A percentile compares a stretch with the other conserved stretches of the same genome.
These are phyloP conservation scores for Linanthus parryae DNA, from an alignment of 148 eudicot genomes.

Conservation along the genomic window DNA sequence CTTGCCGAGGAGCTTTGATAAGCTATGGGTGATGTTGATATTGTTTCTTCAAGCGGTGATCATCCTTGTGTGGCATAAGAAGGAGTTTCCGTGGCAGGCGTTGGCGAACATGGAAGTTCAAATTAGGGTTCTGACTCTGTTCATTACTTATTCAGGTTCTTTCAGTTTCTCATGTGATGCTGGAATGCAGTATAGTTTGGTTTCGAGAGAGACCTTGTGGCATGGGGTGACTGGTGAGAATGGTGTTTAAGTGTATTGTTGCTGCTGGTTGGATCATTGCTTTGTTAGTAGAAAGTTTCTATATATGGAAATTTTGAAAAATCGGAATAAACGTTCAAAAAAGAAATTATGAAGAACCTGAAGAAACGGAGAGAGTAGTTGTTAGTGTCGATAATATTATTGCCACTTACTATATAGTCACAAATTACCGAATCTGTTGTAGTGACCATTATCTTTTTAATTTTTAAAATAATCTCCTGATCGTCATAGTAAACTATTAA, in stretches of 20 bases:
- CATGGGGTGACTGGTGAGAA: conserved; percentile 77
- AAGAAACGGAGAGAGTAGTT: no score
- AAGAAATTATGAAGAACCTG: no score
- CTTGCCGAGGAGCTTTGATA: conserved; percentile 70
- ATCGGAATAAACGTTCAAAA: no score
- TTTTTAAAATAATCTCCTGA: no score
- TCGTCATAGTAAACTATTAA: no score
- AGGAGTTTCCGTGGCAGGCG: conserved; percentile 66
- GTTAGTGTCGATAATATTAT: no score
- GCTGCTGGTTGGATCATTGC: conserved; percentile 56
- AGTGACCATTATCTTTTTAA: no score
- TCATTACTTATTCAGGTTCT: conserved; percentile 78
- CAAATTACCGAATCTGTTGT: no score
- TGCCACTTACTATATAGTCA: no score
- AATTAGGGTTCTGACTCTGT: conserved; percentile 64
- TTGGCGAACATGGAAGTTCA: conserved; percentile 39
- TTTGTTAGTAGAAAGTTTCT: no score
- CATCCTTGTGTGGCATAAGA: conserved; percentile 72
- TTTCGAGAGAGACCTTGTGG: conserved; percentile 72
- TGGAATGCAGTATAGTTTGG: conserved; percentile 70
- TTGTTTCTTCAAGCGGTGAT: conserved; percentile 77
- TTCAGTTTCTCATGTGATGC: conserved; percentile 63
- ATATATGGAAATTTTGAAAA: no score
- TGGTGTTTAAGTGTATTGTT: conserved; percentile 53
- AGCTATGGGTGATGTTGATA: conserved; percentile 84